phyloP scores from a whole-genome alignment of 805 yeast genomes.

The Wickerhamomyces subpelliculosus region DNA sequence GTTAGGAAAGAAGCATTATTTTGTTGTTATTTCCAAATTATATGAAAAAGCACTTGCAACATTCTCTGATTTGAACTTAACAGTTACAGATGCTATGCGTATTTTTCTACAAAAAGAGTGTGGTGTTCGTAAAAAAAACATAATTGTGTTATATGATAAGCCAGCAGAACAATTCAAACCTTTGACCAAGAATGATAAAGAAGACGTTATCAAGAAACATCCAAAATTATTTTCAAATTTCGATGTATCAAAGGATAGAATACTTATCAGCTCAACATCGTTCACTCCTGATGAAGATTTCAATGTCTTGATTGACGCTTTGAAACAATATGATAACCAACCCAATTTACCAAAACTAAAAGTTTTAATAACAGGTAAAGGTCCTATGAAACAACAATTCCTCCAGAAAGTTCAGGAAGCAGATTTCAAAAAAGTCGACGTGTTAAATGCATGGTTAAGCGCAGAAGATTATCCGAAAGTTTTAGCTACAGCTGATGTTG shows the following conservation, averaged over 20 bases:
- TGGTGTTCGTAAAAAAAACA: slow-evolving; percentile 38
- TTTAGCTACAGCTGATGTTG: slow-evolving; percentile 73
- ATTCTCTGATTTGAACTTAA: slow-evolving; percentile 63
- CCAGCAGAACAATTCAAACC: slow-evolving; percentile 71
- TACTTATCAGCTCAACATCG: slow-evolving; percentile 84
- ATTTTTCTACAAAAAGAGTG: slow-evolving; percentile 50
- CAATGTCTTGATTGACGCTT: slow-evolving; percentile 56
- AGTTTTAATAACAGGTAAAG: slow-evolving; percentile 93
- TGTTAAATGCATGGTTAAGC: slow-evolving; percentile 70
- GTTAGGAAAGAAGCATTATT: slow-evolving; percentile 43
- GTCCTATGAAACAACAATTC: slow-evolving; percentile 65
- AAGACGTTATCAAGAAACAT: slow-evolving; percentile 29
- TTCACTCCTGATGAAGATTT: slow-evolving; percentile 96
- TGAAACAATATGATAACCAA: slow-evolving; percentile 40
- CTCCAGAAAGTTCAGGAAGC: slow-evolving; percentile 38
- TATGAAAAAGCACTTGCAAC: slow-evolving; percentile 62
- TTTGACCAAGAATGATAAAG: slow-evolving; percentile 21
- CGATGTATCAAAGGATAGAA: slow-evolving; percentile 37
- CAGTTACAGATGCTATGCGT: slow-evolving; percentile 77
- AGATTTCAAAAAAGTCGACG: slow-evolving; percentile 39
- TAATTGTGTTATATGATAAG: slow-evolving; percentile 74
- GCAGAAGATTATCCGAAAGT: slow-evolving; percentile 74
- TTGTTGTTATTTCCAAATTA: slow-evolving; percentile 49
- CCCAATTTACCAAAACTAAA: slow-evolving; percentile 39
- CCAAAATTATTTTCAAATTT: slow-evolving; percentile 27